Evolutionary conservation across 768 basidiomycete genomes (phyloP), one percentile per base, ranked within the genome.

Genomic region (Austroboletus eburneus): DNA sequence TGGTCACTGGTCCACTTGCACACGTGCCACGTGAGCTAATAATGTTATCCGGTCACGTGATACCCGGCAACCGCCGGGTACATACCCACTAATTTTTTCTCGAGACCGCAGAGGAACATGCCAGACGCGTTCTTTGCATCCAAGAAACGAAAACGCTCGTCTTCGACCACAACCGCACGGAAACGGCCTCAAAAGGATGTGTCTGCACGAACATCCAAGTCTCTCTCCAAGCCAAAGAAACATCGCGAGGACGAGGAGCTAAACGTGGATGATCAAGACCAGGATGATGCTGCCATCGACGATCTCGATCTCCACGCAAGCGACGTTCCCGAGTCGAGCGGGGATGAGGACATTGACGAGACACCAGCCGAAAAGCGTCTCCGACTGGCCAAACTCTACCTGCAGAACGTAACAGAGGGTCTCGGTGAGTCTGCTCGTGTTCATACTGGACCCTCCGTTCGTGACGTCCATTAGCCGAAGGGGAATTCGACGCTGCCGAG

Each of bases 401-500:
- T 99, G 33, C 82, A 91, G 50, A 84, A 76, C 51, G 82, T 98
- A 13, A 89, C 89, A 65, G 80, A 85, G 49, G 80, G 77, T 30
- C 66, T 94, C 23, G 73, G 85, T 80, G 56, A 65, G 80, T 72
- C 43, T 41, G 17, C 32, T 42, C 23, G 4, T 43, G 27, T 34
- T 3, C 39, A 8, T 43, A 33, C 46, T 10, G 29, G 42, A 24
- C 13, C 21, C 17, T 8, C 6, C 9, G 3, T 41, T 60, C 32
- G 49, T 46, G 25, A 12, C 29, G 8, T 27, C 25, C 39, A 9
- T 22, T 22, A 57, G 91, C 83, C 48, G 93, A 93, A 21, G 90
- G 87, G 27, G 92, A 92, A 51, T 93, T 83, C 52, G 95, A 99
- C 63, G 96, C 96, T 5, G 93, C 90, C 2, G 94, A 97, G 56